Evolutionary conservation across 2,329 filamentous ascomycete species (phyloP).

Genomic region (Didymellaceae sp.): DNA sequence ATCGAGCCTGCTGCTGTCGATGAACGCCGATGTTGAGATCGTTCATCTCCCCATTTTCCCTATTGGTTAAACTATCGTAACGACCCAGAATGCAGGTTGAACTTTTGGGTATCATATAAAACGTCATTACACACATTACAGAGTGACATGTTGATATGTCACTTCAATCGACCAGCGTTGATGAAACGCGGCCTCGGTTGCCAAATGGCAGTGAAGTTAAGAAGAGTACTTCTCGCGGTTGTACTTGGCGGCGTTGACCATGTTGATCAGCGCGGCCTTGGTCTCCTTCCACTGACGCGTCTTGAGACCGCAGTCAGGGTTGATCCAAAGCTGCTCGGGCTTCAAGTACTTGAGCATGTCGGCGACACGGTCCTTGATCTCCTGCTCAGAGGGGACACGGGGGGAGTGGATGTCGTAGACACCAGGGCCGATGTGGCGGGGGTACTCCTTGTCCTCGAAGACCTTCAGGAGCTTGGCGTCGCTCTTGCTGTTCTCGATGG

Average conservation of each 20-base stretch:
- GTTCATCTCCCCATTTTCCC: constrained; percentile 36
- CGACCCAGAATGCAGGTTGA: constrained; percentile 51
- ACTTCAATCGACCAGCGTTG: constrained; percentile 39
- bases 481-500: constrained; percentile 99
- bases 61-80: constrained; percentile 35
- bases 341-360: constrained; percentile 97
- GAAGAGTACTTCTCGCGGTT: constrained; percentile 89
- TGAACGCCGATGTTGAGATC: constrained; percentile 51
- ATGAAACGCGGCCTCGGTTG: constrained; percentile 39
- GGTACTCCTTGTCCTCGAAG: constrained; percentile 96
- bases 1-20: constrained; percentile 26
- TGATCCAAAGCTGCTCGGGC: constrained; percentile 99
- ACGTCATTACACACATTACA: constrained; percentile 51
- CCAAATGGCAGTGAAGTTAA: constrained; percentile 44
- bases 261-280: constrained; percentile 92
- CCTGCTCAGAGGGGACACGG: constrained; percentile 93
- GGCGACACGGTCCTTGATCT: constrained; percentile 96
- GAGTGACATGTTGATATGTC: constrained; percentile 49
- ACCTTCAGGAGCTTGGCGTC: constrained; percentile 99
- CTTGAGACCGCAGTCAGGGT: constrained; percentile 99
- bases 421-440: constrained; percentile 97
- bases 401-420: constrained; percentile 99
- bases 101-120: constrained; percentile 53
- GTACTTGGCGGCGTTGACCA: constrained; percentile 98
- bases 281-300: constrained; percentile 98